Conservation (phyloP, 371 early-diverging fungal genomes). For the Syncephalastrum monosporum region DNA sequence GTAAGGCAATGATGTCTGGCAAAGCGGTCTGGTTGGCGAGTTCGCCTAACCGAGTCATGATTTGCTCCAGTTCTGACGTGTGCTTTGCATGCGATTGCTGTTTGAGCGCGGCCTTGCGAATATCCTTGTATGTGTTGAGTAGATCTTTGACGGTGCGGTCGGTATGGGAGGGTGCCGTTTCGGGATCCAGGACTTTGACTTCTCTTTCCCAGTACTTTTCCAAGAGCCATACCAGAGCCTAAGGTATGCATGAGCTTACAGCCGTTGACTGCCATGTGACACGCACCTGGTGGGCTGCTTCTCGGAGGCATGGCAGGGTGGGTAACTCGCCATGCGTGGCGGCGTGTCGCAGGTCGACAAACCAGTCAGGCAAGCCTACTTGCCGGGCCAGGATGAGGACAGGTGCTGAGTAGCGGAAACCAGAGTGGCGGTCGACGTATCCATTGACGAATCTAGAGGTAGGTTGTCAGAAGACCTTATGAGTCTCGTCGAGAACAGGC, state of each 20-base stretch:
- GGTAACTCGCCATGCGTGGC: constrained; percentile 69
- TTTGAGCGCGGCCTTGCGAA: constrained; percentile 19
- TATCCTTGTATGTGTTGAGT: constrained; percentile 38
- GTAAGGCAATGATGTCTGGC: constrained; percentile 24
- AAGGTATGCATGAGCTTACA: neutral
- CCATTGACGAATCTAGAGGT: constrained; percentile 64
- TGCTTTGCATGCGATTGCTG: neutral
- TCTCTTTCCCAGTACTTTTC: constrained; percentile 45
- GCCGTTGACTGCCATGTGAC: neutral
- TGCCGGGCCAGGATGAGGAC: constrained; percentile 53
- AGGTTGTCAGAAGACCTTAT: neutral
- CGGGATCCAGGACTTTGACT: constrained; percentile 8
- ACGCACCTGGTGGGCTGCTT: constrained; percentile 46
- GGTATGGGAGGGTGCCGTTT: no score
- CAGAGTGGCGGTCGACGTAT: constrained; percentile 62
- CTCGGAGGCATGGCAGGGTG: constrained; percentile 52
- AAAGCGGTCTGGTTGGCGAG: constrained; percentile 12
- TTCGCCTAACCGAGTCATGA: neutral
- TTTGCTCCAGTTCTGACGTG: neutral
- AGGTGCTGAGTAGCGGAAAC: constrained; percentile 47
- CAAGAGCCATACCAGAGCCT: constrained; percentile 53
- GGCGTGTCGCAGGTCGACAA: constrained; percentile 69
- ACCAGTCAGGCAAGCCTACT: constrained; percentile 62
- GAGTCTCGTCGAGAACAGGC: no score
- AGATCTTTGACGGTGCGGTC: constrained; percentile 19